A percentile compares a stretch with the other conserved stretches of the same genome.
phyloP scores from a whole-genome alignment of 192 early-diverging fungal genomes.

The Gaertneriomyces semiglobifer region DNA sequence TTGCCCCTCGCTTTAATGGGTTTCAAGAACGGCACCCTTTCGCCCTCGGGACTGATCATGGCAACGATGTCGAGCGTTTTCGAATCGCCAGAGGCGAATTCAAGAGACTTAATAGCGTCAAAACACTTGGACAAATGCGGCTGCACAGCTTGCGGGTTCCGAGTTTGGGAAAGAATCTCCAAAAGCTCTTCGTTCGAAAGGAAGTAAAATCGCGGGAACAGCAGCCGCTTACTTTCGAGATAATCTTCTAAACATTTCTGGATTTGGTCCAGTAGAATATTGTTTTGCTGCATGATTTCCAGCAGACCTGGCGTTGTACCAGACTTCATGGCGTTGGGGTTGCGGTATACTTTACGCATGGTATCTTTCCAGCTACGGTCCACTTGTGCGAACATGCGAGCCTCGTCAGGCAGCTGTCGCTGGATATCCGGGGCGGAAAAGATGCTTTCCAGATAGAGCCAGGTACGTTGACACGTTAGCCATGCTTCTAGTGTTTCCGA shows the following conservation, averaged over 20 bases:
- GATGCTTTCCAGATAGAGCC: slow-evolving; percentile 60
- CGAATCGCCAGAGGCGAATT: slow-evolving; percentile 53
- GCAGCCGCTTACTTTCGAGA: slow-evolving; percentile 55
- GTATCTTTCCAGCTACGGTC: slow-evolving; percentile 62
- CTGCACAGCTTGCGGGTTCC: slow-evolving; percentile 62
- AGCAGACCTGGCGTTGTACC: slow-evolving; percentile 56
- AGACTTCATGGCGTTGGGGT: slow-evolving; percentile 63
- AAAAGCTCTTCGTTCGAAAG: slow-evolving; percentile 64
- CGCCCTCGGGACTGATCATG: slow-evolving; percentile 59
- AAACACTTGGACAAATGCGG: slow-evolving; percentile 63
- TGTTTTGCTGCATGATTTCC: slow-evolving; percentile 60
- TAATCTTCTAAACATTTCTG: slow-evolving; percentile 66
- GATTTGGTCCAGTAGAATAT: slow-evolving; percentile 57
- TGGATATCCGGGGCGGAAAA: slow-evolving; percentile 65
- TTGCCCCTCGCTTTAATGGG: slow-evolving; percentile 63
- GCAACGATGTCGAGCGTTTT: slow-evolving; percentile 58
- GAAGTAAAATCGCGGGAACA: slow-evolving; percentile 64
- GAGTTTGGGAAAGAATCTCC: slow-evolving; percentile 60
- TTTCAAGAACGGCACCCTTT: slow-evolving; percentile 53
- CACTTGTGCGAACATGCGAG: slow-evolving; percentile 58
- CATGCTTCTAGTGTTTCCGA: slow-evolving; percentile 58
- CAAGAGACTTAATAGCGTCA: slow-evolving; percentile 59
- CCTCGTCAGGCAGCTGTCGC: slow-evolving; percentile 62
- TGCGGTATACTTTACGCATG: slow-evolving; percentile 55
- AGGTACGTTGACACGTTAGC: slow-evolving; percentile 58